Conservation (phyloP, 2,329 filamentous ascomycete species). For the Claviceps maximensis region DNA sequence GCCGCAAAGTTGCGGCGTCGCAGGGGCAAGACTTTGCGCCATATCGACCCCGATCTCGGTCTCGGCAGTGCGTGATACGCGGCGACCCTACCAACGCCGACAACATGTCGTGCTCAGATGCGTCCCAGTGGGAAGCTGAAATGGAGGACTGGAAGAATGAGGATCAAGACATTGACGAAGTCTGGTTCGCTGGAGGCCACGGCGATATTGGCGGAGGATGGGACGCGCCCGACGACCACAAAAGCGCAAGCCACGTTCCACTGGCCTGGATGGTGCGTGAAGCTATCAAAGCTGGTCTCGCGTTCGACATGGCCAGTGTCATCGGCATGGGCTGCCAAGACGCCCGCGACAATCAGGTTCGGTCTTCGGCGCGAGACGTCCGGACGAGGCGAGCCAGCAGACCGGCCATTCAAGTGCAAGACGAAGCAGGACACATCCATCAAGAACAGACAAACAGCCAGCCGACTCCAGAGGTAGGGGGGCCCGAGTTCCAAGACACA, state of each 20-base stretch:
- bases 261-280: constrained; percentile 57
- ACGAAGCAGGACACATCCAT: constrained; percentile 9
- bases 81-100: constrained; percentile 12
- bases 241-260: constrained; percentile 54
- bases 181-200: constrained; percentile 71
- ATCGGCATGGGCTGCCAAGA: constrained; percentile 46
- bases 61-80: constrained; percentile 17
- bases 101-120: constrained; percentile 19
- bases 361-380: background rate
- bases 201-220: constrained; percentile 70
- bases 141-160: constrained; percentile 31
- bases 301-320: constrained; percentile 57
- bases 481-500: constrained; percentile 8
- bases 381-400: constrained; percentile 5
- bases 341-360: constrained; percentile 6
- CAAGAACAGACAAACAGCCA: constrained; percentile 8
- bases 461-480: constrained; percentile 11
- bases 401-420: constrained; percentile 14
- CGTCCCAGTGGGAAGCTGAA: constrained; percentile 14
- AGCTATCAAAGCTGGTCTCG: constrained; percentile 48
- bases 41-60: constrained; percentile 28
- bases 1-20: constrained; percentile 9
- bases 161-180: constrained; percentile 62
- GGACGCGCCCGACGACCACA: constrained; percentile 41
- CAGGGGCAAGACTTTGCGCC: constrained; percentile 19